Base-by-base conservation (phyloP, 202 grass and related monocot genomes). In the Zoysia matrella region DNA sequence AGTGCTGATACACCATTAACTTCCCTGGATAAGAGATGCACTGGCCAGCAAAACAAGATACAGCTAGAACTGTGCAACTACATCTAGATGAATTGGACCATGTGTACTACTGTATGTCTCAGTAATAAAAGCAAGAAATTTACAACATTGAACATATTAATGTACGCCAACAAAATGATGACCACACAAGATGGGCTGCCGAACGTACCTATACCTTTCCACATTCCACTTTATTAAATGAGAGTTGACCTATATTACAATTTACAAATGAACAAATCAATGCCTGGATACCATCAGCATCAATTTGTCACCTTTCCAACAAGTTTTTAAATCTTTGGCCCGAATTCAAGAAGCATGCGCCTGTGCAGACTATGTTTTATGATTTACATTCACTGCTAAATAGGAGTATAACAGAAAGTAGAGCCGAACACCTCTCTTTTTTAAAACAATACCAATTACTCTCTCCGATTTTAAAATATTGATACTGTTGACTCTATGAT, bases 401-500 rank as follows among this genome's bases (percentile, higher is more conserved):
- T 52, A 47, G 9, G 85, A 80, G 47, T 5, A 62, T 36, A 66
- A 10, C 36, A 15, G 71, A 56, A 85, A 53, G 55, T 69, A 60
- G 71, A 72, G 46, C 9, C 50, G 51, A 11, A 48, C 12, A 70
- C 5, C 75, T 62, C 75, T 76, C 65, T 80, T 76, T 76, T 65
- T 16, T 71, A 13, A 52, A 84, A 89, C 36, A 89, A 85, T 57
- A 76, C 50, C 56, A 64, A 30, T 30, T 30, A 30, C 22, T 30
- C 22, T 30, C 22, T 30, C 22, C 22, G 22, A 30, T 30, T 30
- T 30, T 30, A 30, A 30, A 30, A 30, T 30, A 30, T 30, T 30
- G 22, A 30, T 30, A 30, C 22, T 30, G 22, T 30, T 30, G 22
- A 30, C 22, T 30, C 22, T 30, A 30, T 30, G 22, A 30, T 30